Evolutionary conservation across 78 protist species (phyloP), one percentile per base, ranked within the genome.

Genomic region (Planoprotostelium fungivorum): DNA sequence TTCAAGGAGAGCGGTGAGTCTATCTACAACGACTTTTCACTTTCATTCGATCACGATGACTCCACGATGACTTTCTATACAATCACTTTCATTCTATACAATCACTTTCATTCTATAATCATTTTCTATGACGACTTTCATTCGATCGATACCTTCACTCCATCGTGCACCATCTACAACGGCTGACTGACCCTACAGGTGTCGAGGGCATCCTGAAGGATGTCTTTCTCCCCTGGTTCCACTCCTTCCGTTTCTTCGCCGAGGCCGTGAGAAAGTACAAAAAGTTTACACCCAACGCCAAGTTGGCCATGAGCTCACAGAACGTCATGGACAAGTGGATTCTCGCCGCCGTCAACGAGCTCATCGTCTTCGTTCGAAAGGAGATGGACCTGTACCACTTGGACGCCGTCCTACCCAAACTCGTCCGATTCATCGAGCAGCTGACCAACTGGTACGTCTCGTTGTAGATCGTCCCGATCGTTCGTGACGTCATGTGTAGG

Each of bases 371-470:
- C 89, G 97, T 98, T 31, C 88, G 88, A 83, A 31, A 84, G 23
- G 99, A 99, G 90, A 98, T 99, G 99, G 94, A 89, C n/a, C 95
- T 92, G 35, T 99, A 99, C 94, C 97, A 98, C 35, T 98, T 99
- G 36, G 98, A 98, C 98, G 97, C 99, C 10, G 99, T 98, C n/a
- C 98, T 98, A 28, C 99, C 98, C 84, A 89, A 85, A 87, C 91
- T 98, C 35, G 91, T 98, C 83, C 28, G 25, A 31, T 97, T 96
- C 93, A 89, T 99, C 88, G 96, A 96, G 37, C 87, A 95, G 84
- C 97, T 98, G 36, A 97, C 99, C 95, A 99, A 99, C 95, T 97
- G 99, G 99, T 99, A 97, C 84, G 98, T 99, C 73, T 96, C 99
- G 63, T 35, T 96, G 88, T 97, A 97, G 95, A 93, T 98, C 36